Conservation (phyloP, 306 rosid species). For the Biancaea sappan region DNA sequence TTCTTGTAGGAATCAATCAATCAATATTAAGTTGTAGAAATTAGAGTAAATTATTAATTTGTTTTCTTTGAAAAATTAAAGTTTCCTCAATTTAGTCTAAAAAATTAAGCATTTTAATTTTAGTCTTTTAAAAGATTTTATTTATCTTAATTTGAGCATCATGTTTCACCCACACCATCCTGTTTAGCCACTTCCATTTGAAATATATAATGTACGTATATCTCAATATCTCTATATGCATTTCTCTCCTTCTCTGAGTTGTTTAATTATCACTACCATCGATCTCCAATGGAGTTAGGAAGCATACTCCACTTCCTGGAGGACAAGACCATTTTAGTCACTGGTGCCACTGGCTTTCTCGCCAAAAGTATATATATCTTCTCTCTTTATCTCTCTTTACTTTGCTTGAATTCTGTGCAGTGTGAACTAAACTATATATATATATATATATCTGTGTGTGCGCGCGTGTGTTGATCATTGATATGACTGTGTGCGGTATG, state of each 20-base stretch:
- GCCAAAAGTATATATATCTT: conserved; percentile 13
- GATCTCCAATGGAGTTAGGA: conserved; percentile 29
- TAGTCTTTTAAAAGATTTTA: too few relatives aligned
- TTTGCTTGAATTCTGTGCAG: neutral
- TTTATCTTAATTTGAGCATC: too few relatives aligned
- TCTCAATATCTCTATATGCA: too few relatives aligned
- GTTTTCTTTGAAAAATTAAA: too few relatives aligned
- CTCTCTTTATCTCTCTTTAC: neutral
- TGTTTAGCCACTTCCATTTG: neutral
- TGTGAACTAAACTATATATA: neutral
- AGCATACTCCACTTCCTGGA: conserved; percentile 14
- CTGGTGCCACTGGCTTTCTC: conserved; percentile 22
- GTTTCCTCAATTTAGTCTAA: too few relatives aligned
- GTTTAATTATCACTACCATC: too few relatives aligned
- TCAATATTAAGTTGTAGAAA: too few relatives aligned
- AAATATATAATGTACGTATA: neutral
- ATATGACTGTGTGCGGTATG: too few relatives aligned
- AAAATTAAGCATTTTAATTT: too few relatives aligned
- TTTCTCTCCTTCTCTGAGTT: neutral
- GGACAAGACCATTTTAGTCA: conserved; percentile 36
- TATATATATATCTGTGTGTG: neutral
- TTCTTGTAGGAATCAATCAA: too few relatives aligned
- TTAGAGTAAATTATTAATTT: too few relatives aligned
- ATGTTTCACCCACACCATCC: neutral
- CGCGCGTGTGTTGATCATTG: too few relatives aligned